A percentile compares a stretch with the other conserved stretches of the same genome.
These are phyloP conservation scores for Piedraia hortae DNA, from an alignment of 2,329 filamentous ascomycete genomes.

Conservation along the genomic window DNA sequence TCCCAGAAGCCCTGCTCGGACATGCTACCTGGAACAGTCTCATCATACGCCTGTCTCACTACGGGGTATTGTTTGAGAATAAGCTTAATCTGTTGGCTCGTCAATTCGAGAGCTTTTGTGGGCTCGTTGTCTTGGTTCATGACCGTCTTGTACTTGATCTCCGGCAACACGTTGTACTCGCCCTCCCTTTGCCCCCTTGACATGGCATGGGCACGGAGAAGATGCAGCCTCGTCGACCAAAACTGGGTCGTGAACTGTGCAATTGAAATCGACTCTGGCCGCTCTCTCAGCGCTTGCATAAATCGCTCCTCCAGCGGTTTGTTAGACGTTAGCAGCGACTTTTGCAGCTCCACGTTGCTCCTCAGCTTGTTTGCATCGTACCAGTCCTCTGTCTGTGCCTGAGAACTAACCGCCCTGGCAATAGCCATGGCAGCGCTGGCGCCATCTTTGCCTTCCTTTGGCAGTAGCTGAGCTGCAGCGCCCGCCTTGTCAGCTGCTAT, in stretches of 20 bases:
- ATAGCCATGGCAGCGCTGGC: constrained; percentile 49
- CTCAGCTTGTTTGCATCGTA: constrained; percentile 62
- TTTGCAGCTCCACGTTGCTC: constrained; percentile 54
- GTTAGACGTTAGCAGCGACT: constrained; percentile 65
- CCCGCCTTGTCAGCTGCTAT: constrained; percentile 39
- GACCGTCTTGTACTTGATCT: constrained; percentile 32
- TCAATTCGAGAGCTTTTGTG: constrained; percentile 55
- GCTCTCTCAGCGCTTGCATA: constrained; percentile 54
- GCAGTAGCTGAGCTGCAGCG: constrained; percentile 13
- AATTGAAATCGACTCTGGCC: constrained; percentile 57
- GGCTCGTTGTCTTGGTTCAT: constrained; percentile 26
- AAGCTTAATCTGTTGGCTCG: constrained; percentile 70
- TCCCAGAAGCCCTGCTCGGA: constrained; percentile 71
- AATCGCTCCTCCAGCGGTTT: constrained; percentile 50
- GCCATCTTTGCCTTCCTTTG: constrained; percentile 5
- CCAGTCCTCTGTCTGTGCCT: constrained; percentile 27
- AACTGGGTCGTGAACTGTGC: constrained; percentile 74
- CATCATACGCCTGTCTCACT: constrained; percentile 72
- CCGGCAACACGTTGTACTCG: constrained; percentile 78
- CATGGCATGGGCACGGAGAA: constrained; percentile 72
- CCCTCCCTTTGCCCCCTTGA: constrained; percentile 67
- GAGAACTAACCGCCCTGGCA: constrained; percentile 36
- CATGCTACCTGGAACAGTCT: constrained; percentile 53
- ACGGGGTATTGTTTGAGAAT: constrained; percentile 85
- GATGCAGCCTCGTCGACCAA: constrained; percentile 67